Base-by-base conservation (phyloP, 176 grass and related monocot species). In the Cymbopogon citratus region DNA sequence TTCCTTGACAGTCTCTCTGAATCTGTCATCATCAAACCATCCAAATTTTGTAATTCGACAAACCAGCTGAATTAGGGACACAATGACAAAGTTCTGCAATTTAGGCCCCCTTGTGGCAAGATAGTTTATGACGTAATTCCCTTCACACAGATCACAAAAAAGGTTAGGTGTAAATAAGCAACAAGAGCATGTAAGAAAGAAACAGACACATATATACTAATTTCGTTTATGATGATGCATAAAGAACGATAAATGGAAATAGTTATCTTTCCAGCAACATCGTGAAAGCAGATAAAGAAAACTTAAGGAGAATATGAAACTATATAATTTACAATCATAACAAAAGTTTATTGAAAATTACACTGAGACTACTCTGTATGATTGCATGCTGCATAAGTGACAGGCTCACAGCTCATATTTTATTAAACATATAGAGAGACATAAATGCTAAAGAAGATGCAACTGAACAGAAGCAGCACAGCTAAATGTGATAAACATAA, bases 111-210 rank as follows among this genome's bases (percentile, higher is more conserved):
- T 96, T 76, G 87, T 73, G 56, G 87, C 97, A 88, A 99, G 92
- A 90, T 99, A 99, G 83, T 90, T 99, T 87, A 99, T 90, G 88
- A 96, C 97, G 96, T 99, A 99, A 96, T 85, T 96, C 89, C 97
- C 97, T 99, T 96, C 95, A 98, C 66, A 92, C 69, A 94, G 61
- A 98, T 88, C 73, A 86, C 87, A 90, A 75, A 85, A 69, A 51
- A 75, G 69, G 62, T 94, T 91, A 94, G 87, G 80, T 84, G 70
- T 77, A 83, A 86, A 86, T 60, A 68, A 82, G 73, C 28, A 76
- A 79, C 62, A 72, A 11, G 49, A 68, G 43, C 18, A 63, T 68
- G 73, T 38, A 49, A 60, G 65, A 77, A 82, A 79, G 5, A 27
- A 56, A 79, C 8, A 71, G 41, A 19, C 36, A 71, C 28, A 40